These are phyloP conservation scores for Beauveria bassiana DNA, from an alignment of 2,329 filamentous ascomycete species.

Conservation along the genomic window DNA sequence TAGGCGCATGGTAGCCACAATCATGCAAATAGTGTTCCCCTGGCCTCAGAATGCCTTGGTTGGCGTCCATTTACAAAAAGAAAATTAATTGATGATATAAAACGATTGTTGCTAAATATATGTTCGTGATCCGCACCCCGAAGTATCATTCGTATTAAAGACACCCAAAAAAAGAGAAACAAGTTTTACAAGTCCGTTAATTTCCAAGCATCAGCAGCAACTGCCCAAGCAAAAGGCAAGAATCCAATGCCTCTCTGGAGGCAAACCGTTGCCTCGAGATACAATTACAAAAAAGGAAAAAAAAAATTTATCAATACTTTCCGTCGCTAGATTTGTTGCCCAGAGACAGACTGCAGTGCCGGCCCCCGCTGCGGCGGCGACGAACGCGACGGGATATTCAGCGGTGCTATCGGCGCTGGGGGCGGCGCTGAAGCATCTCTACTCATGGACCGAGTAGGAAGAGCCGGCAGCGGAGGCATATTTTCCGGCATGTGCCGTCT, in stretches of 20 bases:
- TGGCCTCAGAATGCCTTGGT: too few species aligned
- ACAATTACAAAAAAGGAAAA: not conserved
- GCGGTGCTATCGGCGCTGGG: not conserved
- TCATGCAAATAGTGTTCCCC: too few species aligned
- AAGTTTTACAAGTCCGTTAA: not conserved
- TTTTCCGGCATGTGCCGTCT: not conserved
- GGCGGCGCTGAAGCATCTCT: not conserved
- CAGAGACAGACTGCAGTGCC: not conserved
- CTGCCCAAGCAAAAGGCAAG: not conserved
- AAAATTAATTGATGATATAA: not conserved
- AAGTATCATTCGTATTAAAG: not conserved
- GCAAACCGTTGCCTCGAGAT: not conserved
- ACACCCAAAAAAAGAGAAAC: not conserved
- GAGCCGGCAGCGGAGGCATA: conserved; percentile 13
- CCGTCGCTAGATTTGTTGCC: not conserved
- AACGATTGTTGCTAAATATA: not conserved
- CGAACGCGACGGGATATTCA: not conserved
- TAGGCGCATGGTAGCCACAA: too few species aligned
- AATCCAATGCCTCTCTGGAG: not conserved
- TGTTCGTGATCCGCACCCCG: not conserved
- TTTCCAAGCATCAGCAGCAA: not conserved
- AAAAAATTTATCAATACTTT: not conserved
- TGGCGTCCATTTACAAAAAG: not conserved
- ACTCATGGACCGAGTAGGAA: conserved; percentile 11
- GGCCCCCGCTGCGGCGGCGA: not conserved